Conservation (phyloP, 768 basidiomycete genomes). For the Porphyrellus cyaneotinctus region DNA sequence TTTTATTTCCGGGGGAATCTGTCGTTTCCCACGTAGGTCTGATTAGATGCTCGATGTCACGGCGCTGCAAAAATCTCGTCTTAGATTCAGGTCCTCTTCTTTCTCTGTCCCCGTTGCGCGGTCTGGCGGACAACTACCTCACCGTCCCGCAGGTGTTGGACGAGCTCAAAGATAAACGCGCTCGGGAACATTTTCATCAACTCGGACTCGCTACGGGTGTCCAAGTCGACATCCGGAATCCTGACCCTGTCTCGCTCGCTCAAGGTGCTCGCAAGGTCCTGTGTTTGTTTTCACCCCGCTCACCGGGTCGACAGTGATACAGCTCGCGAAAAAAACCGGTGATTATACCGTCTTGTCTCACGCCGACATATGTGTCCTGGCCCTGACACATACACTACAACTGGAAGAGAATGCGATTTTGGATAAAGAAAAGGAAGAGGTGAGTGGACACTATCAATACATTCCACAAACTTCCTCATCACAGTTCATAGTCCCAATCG, state of each 20-base stretch:
- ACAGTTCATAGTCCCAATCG: conserved; percentile 7
- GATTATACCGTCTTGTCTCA: conserved; percentile 91
- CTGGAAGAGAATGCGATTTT: conserved; percentile 39
- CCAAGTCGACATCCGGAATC: conserved; percentile 63
- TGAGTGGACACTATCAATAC: conserved; percentile 15
- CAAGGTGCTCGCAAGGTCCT: conserved; percentile 42
- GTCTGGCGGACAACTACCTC: conserved; percentile 78
- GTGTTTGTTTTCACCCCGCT: conserved; percentile 10
- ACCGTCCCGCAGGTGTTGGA: conserved; percentile 88
- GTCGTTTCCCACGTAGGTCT: not conserved
- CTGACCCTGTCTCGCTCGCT: conserved; percentile 64
- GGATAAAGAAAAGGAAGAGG: conserved; percentile 29
- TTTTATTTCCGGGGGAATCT: too few relatives aligned
- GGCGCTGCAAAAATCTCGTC: conserved; percentile 72
- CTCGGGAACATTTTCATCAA: conserved; percentile 80
- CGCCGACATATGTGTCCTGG: conserved; percentile 87
- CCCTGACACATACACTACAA: conserved; percentile 79
- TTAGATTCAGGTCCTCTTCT: conserved; percentile 94
- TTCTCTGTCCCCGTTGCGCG: conserved; percentile 84
- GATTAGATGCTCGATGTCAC: conserved; percentile 31
- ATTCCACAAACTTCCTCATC: not conserved
- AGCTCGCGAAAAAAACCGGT: conserved; percentile 92
- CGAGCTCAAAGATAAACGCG: conserved; percentile 86
- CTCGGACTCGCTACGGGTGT: conserved; percentile 75
- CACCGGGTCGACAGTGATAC: conserved; percentile 57